phyloP scores from a whole-genome alignment of 2,329 filamentous ascomycete species.

The Scytalidium sp. region DNA sequence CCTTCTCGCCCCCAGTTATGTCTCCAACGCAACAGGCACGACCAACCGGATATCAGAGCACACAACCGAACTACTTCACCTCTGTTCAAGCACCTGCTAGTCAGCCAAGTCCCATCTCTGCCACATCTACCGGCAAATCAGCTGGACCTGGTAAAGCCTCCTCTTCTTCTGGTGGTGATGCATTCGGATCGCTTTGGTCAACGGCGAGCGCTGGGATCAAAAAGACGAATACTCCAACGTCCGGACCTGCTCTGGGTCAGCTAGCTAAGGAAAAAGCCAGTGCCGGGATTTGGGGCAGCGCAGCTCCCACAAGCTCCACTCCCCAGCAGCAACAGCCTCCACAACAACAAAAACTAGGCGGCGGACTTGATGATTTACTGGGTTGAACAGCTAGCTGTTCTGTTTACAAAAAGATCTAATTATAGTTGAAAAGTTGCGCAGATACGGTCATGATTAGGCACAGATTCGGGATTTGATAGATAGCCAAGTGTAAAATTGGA shows the following conservation, averaged over 20 bases:
- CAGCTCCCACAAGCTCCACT: constrained; percentile 36
- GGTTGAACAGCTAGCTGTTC: constrained; percentile 27
- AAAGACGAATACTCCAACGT: constrained; percentile 61
- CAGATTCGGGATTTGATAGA: constrained; percentile 11
- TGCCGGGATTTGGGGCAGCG: constrained; percentile 87
- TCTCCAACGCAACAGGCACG: constrained; percentile 40
- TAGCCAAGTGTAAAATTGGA: constrained; percentile 16
- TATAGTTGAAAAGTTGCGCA: not conserved
- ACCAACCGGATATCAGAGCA: constrained; percentile 67
- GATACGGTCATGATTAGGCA: not conserved
- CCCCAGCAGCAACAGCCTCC: constrained; percentile 15
- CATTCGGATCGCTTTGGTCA: constrained; percentile 83
- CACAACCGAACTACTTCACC: constrained; percentile 92
- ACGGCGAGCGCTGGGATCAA: constrained; percentile 68
- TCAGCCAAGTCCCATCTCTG: constrained; percentile 27
- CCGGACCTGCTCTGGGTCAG: constrained; percentile 81
- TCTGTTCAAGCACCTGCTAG: constrained; percentile 58
- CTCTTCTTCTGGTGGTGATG: constrained; percentile 65
- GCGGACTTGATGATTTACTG: constrained; percentile 41
- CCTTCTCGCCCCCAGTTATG: constrained; percentile 50
- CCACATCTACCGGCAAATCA: constrained; percentile 41
- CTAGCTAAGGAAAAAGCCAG: constrained; percentile 98
- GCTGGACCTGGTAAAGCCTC: constrained; percentile 49
- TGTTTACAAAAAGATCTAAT: not conserved
- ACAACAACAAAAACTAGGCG: constrained; percentile 30